Conservation (phyloP, 2,329 filamentous ascomycete genomes). For the Alternaria conjuncta region DNA sequence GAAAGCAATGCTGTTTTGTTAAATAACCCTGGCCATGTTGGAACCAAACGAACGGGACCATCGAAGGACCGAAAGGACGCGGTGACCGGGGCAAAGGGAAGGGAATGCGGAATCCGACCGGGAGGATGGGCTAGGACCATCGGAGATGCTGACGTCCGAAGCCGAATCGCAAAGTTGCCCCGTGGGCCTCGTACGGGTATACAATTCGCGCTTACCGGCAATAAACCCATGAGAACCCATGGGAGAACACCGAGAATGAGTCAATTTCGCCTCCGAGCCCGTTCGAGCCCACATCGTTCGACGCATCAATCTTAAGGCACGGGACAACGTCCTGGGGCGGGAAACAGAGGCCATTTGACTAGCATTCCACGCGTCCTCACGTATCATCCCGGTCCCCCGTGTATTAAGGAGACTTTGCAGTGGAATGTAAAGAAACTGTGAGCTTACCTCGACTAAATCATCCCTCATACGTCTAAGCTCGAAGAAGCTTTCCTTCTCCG, state of each 20-base stretch:
- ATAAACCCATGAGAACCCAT: neutral
- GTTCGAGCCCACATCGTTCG: conserved; percentile 4
- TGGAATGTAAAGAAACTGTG: conserved; percentile 1
- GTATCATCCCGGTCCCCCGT: neutral
- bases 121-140: neutral
- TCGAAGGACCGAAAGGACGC: neutral
- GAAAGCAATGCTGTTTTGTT: neutral
- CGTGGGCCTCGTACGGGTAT: neutral
- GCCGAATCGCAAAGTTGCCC: conserved; percentile 1
- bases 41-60: neutral
- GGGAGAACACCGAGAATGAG: neutral
- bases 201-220: neutral
- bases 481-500: conserved; percentile 93
- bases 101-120: neutral
- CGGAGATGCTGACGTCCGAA: conserved; percentile 3
- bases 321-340: neutral
- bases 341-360: neutral
- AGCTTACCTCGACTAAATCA: conserved; percentile 61
- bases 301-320: neutral
- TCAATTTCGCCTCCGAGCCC: conserved; percentile 5
- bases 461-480: conserved; percentile 77
- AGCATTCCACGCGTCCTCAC: neutral
- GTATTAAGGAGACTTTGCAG: conserved; percentile 23
- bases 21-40: neutral
- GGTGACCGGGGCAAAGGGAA: neutral